Base-by-base conservation (phyloP, 805 yeast species). In the Saturnispora kantuleensis region DNA sequence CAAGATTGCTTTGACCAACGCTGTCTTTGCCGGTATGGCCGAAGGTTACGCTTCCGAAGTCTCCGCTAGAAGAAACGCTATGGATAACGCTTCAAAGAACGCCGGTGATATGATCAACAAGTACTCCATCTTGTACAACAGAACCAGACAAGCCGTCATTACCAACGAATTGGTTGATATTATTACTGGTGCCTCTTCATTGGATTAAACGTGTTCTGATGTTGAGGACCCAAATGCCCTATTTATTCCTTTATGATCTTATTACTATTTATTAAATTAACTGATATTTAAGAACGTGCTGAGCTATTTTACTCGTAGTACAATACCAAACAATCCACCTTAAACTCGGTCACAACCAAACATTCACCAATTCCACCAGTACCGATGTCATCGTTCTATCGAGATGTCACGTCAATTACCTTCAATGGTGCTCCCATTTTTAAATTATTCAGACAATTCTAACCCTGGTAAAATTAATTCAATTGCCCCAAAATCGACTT, bases 121-220 rank as follows among this genome's bases (percentile, higher is more conserved):
- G 65, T 90, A 85, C 84, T 84, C 97, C 57, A 93, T 93, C 69
- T 81, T 93, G 71, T 93, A 93, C 75, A 93, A 93, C 89, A 90
- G 98, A 80, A 84, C 97, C 63, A 87, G 97, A 77, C 98, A 93
- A 79, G 96, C 97, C 57, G 96, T 89, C 65, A 90, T 90, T 64
- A 89, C 97, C 71, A 93, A 93, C 80, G 98, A 93, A 77, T 76
- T 93, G 81, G 98, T 93, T 64, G 98, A 93, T 74, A 93, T 93
- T 64, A 90, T 93, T 69, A 93, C 98, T 61, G 98, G 98, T 88
- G 98, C 98, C 62, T 87, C 97, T 53, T 87, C 97, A 49, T 81
- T 93, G 73, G 96, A 84, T 74, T 90, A 84, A 50, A 40, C 41
- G 18, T 40, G 41, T 18, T 21, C 15, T 32, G 16, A 9, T 17